phyloP scores from a whole-genome alignment of 441 rosid genomes.

The Metrosideros polymorpha region DNA sequence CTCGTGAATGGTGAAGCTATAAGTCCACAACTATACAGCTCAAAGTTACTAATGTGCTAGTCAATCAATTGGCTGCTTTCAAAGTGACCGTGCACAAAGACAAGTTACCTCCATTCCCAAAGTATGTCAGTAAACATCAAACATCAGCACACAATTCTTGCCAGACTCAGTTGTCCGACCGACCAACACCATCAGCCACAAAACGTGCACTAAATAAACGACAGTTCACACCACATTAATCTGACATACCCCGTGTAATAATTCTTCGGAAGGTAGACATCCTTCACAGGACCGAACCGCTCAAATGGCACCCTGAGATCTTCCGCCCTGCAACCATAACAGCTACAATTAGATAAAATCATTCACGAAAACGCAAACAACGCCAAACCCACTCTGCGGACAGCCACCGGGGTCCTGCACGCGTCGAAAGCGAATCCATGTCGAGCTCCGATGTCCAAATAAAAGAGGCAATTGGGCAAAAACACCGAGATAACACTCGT shows the following conservation, averaged over 20 bases:
- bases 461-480: background rate
- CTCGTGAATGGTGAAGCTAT: background rate
- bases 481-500: background rate
- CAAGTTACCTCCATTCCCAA: background rate
- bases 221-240: background rate
- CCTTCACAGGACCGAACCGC: slow-evolving; percentile 80
- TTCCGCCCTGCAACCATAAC: slow-evolving; percentile 49
- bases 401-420: background rate
- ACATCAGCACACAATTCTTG: background rate
- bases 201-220: background rate
- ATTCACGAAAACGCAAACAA: background rate
- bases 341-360: background rate
- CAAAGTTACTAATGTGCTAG: background rate
- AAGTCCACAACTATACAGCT: background rate
- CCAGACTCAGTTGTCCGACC: background rate
- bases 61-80: background rate
- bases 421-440: background rate
- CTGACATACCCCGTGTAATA: slow-evolving; percentile 66
- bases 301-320: slow-evolving; percentile 81
- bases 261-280: slow-evolving; percentile 76
- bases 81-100: background rate
- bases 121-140: background rate
- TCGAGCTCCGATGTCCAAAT: background rate
- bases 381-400: background rate
- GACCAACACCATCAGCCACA: background rate